Conservation (phyloP, 148 eudicot genomes). For the Pouteria glomerata region DNA sequence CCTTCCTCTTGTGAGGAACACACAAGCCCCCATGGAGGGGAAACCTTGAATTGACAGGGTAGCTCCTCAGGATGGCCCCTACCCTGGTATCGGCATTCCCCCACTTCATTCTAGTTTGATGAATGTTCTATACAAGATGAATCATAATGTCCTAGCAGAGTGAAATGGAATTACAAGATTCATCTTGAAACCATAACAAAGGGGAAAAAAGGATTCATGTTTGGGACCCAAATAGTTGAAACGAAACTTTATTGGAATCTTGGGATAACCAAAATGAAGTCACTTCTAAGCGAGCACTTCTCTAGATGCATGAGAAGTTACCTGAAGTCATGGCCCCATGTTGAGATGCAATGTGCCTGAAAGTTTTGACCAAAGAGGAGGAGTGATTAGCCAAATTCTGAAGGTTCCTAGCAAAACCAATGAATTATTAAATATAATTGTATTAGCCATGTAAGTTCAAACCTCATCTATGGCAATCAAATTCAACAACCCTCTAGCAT, state of each 20-base stretch:
- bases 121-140: not conserved
- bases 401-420: slow-evolving; percentile 9
- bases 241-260: not conserved
- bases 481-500: slow-evolving; percentile 76
- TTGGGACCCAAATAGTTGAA: not conserved
- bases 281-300: not conserved
- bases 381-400: not conserved
- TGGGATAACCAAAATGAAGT: slow-evolving; percentile 1
- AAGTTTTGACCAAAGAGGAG: slow-evolving; percentile 12
- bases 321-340: slow-evolving; percentile 99
- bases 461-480: slow-evolving; percentile 97
- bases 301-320: slow-evolving; percentile 11
- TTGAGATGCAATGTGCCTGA: slow-evolving; percentile 94
- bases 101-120: not conserved
- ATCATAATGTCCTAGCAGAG: not conserved
- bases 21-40: too few species aligned
- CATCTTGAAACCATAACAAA: not conserved
- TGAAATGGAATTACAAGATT: not conserved
- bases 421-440: slow-evolving; percentile 1
- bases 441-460: slow-evolving; percentile 10
- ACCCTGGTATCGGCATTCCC: too few species aligned
- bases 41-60: too few species aligned
- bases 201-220: not conserved
- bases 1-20: too few species aligned
- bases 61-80: too few species aligned